Base-by-base conservation (phyloP, 768 basidiomycete genomes). In the Rhizopogon rudus region DNA sequence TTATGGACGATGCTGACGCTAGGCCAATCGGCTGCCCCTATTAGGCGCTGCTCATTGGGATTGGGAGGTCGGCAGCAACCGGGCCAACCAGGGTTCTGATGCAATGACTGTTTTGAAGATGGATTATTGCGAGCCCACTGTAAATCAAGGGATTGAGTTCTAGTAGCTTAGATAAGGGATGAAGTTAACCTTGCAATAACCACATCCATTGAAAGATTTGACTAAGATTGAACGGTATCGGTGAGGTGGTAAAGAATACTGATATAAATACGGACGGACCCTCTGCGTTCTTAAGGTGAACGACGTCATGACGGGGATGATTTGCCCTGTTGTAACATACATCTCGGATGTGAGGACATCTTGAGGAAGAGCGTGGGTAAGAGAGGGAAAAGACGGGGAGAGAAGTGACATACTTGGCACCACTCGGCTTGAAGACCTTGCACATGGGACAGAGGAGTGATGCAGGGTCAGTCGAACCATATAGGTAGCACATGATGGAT, bases 201-300 rank as follows among this genome's bases (percentile, higher is more conserved):
- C 91, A 68, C 91, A 93, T 48, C 89, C 88, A 63, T 87, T 90
- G 76, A 91, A 91, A 37, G 82, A 82, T 65, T 87, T 82, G 61
- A 92, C 88, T 90, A 66, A 61, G 55, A 43, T 57, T 40, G 53
- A 17, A 55, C 52, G 59, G 62, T 55, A 61, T 63, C 53, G 61
- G 52, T 52, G 40, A 45, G 25, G 51, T n/a, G 37, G 55, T 51
- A 50, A 63, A 57, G 53, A 57, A 42, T 28, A 55, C 25, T 57
- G 48, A 46, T 50, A 33, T 31, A 40, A 62, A 53, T 59, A 73
- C 73, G 58, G 65, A 73, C 73, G 58, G 65, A 90, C 89, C 88
- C 80, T 92, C 91, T n/a, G 91, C 88, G 65, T 93, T 93, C 77
- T 82, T 90, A 64, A 92, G 78, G 69, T 81, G 88, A 39, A 87